These are phyloP conservation scores for Leptoxyphium fumago DNA, from an alignment of 2,329 filamentous ascomycete species.

Conservation along the genomic window DNA sequence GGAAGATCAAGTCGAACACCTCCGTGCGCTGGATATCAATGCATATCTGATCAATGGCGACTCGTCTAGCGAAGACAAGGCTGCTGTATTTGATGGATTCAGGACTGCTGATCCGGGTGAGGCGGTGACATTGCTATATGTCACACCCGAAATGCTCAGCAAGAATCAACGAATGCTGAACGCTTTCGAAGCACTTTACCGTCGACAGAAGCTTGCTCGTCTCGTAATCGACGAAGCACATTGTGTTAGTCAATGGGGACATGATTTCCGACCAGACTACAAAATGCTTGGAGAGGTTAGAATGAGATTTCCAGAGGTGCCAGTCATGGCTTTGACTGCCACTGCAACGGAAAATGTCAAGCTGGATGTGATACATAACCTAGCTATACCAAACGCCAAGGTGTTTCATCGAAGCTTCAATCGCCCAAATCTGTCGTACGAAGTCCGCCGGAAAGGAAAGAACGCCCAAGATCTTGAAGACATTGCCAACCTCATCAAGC, in stretches of 20 bases:
- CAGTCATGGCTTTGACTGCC: slow-evolving; percentile 87
- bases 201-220: slow-evolving; percentile 59
- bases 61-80: slow-evolving; percentile 46
- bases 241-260: slow-evolving; percentile 97
- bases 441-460: slow-evolving; percentile 59
- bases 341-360: slow-evolving; percentile 92
- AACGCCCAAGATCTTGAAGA: slow-evolving; percentile 37
- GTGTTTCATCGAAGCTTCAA: slow-evolving; percentile 91
- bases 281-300: slow-evolving; percentile 69
- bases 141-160: slow-evolving; percentile 92
- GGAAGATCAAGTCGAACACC: slow-evolving; percentile 87
- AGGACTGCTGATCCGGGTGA: slow-evolving; percentile 52
- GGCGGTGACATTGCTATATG: slow-evolving; percentile 74
- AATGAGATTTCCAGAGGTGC: slow-evolving; percentile 58
- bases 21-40: slow-evolving; percentile 58
- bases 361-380: slow-evolving; percentile 76
- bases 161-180: slow-evolving; percentile 58
- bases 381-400: slow-evolving; percentile 66
- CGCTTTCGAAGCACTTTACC: slow-evolving; percentile 53
- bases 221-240: slow-evolving; percentile 98
- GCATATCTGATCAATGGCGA: slow-evolving; percentile 75
- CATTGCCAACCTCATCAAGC: slow-evolving; percentile 53
- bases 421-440: slow-evolving; percentile 83
- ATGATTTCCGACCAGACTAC: slow-evolving; percentile 95
- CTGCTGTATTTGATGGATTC: slow-evolving; percentile 50